Evolutionary conservation across 352 stramenopile species (phyloP).

Genomic region (Globisporangium solare): DNA sequence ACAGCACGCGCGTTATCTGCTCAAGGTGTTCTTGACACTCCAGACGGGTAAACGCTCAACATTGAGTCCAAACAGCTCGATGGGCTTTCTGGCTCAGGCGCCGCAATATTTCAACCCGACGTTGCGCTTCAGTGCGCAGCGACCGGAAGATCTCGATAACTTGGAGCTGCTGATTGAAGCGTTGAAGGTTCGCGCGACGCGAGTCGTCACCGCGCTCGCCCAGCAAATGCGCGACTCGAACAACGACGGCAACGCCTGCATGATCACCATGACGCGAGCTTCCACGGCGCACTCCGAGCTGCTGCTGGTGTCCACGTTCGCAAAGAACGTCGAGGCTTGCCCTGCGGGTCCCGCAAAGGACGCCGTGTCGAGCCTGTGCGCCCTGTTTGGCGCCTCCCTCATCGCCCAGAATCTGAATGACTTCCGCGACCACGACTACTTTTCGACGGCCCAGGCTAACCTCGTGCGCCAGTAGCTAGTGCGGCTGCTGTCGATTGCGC

Average conservation of each 20-base stretch:
- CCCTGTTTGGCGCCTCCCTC: conserved; percentile 26
- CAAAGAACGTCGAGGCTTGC: conserved; percentile 12
- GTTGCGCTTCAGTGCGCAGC: too few relatives aligned
- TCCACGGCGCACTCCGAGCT: conserved; percentile 31
- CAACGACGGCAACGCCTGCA: conserved; percentile 24
- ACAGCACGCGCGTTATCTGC: conserved; percentile 52
- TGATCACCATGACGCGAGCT: conserved; percentile 35
- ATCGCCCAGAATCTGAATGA: conserved; percentile 28
- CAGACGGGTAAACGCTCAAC: conserved; percentile 9
- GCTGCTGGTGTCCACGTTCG: conserved; percentile 21
- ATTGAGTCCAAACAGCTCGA: background rate
- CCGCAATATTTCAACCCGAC: background rate
- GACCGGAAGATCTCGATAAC: conserved; percentile 22
- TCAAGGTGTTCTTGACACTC: conserved; percentile 26
- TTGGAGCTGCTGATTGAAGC: conserved; percentile 21
- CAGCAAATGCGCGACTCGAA: conserved; percentile 9
- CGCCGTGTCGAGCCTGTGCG: conserved; percentile 19
- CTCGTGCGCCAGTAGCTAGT: conserved; percentile 18
- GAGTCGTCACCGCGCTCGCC: conserved; percentile 12
- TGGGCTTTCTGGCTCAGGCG: too few relatives aligned
- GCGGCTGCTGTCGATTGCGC: conserved; percentile 21
- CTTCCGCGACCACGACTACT: conserved; percentile 38
- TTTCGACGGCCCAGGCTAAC: conserved; percentile 26
- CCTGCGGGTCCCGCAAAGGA: conserved; percentile 8
- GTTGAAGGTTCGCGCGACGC: conserved; percentile 23